Conservation (phyloP, 805 yeast genomes). For the Starmerella roubikii region DNA sequence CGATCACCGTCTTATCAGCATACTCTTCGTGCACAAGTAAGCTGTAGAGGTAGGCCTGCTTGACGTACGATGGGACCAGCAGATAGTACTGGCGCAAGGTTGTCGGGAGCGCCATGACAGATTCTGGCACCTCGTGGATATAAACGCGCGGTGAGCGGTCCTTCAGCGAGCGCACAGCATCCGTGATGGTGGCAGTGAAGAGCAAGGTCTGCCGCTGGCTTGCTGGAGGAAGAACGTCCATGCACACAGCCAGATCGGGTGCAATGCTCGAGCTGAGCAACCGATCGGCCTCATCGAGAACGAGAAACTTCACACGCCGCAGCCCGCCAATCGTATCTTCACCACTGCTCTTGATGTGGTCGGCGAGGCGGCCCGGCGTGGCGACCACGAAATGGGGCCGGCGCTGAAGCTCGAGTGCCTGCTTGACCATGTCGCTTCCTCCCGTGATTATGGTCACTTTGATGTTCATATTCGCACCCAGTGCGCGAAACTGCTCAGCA, state of each 20-base stretch:
- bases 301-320: slow-evolving; percentile 64
- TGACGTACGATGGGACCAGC: slow-evolving; percentile 73
- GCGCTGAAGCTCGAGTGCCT: slow-evolving; percentile 64
- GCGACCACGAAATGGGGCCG: slow-evolving; percentile 93
- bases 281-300: slow-evolving; percentile 93
- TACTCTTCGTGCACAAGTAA: slow-evolving; percentile 50
- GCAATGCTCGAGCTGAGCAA: slow-evolving; percentile 73
- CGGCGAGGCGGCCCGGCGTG: slow-evolving; percentile 93
- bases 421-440: slow-evolving; percentile 87
- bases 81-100: slow-evolving; percentile 53
- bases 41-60: slow-evolving; percentile 73
- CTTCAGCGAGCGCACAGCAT: slow-evolving; percentile 69
- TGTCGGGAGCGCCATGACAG: slow-evolving; percentile 70
- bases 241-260: slow-evolving; percentile 59
- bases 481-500: slow-evolving; percentile 88
- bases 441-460: slow-evolving; percentile 79
- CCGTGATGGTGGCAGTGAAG: slow-evolving; percentile 94
- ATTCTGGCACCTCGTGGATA: slow-evolving; percentile 60
- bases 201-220: slow-evolving; percentile 70
- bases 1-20: slow-evolving; percentile 55
- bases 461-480: slow-evolving; percentile 81
- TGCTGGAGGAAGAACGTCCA: slow-evolving; percentile 57
- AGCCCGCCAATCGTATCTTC: slow-evolving; percentile 75
- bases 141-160: slow-evolving; percentile 44
- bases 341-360: slow-evolving; percentile 76